Percentiles rank a stretch among this genome's conserved stretches.
Evolutionary conservation across 345 rosid genomes (phyloP).

Genomic region (Salix brachista): DNA sequence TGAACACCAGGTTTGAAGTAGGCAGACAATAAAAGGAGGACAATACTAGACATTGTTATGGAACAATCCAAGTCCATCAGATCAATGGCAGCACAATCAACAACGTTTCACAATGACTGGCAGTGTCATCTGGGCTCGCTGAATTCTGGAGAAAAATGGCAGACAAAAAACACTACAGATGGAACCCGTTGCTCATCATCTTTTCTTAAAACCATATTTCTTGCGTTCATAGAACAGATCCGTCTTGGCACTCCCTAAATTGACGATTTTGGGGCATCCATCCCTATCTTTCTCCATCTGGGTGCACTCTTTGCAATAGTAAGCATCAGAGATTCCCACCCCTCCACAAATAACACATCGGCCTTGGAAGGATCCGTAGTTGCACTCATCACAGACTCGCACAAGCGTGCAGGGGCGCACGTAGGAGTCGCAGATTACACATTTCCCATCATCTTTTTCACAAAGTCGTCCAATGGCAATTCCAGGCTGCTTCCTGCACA

Average conservation of each 20-base stretch:
- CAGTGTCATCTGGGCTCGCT: not conserved
- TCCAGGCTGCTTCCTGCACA: slow-evolving; percentile 76
- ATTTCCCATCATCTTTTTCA: slow-evolving; percentile 66
- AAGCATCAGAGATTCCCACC: slow-evolving; percentile 69
- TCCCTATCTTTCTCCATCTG: slow-evolving; percentile 71
- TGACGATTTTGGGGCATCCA: slow-evolving; percentile 65
- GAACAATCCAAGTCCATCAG: not conserved
- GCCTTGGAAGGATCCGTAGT: slow-evolving; percentile 73
- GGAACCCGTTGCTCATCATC: slow-evolving; percentile 14
- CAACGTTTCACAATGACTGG: not conserved
- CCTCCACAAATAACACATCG: slow-evolving; percentile 73
- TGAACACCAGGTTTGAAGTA: not conserved
- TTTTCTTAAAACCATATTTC: slow-evolving; percentile 60
- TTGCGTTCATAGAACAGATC: slow-evolving; percentile 61
- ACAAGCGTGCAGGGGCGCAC: slow-evolving; percentile 77
- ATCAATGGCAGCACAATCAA: not conserved
- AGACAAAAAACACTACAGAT: not conserved
- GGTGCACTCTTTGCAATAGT: slow-evolving; percentile 73
- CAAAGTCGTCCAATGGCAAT: slow-evolving; percentile 67
- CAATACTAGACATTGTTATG: not conserved
- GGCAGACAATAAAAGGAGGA: not conserved
- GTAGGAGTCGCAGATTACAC: slow-evolving; percentile 71
- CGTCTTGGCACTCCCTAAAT: slow-evolving; percentile 65
- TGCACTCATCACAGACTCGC: slow-evolving; percentile 66
- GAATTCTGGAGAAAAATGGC: not conserved